Base-by-base conservation (phyloP, 768 basidiomycete species). In the Lentinus brumalis region DNA sequence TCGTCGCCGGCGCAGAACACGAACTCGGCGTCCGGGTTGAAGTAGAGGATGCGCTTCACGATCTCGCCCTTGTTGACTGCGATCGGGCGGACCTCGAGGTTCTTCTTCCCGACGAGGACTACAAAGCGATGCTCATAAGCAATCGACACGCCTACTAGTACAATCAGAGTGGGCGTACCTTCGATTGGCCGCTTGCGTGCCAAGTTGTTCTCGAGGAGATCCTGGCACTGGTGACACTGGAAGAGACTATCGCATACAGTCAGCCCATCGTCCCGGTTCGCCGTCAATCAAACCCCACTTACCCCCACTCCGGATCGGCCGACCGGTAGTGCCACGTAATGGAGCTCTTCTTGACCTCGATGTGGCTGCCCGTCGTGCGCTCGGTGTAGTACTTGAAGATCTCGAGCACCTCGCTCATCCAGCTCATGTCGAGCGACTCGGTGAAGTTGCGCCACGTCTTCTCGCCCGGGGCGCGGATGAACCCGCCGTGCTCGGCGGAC, bases 41-140 rank as follows among this genome's bases (percentile, higher is more conserved):
- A 79, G 81, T 96, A 98, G 58, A 97, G 71, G 60, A 98, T 87
- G 49, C 94, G 82, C 80, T 96, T 96, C 70, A 98, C 96, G 69
- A 98, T 98, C 79, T 98, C 96, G 54, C 96, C 96, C 86, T 99
- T 98, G 84, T 97, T 98, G 61, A 98, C 87, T 1, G 95, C 94
- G 35, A 96, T 82, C 4, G 95, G 96, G 61, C 96, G 86, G 21
- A 98, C 96, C 78, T 99, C 96, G 46, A 99, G 81, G 74, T 98
- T 98, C 86, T 98, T 98, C 82, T 99, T 99, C 18, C 96, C 96
- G 32, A 96, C 91, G 53, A 97, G 86, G 5, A 97, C 94, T 90
- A n/a, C n/a, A n/a, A n/a, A n/a, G 65, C 1, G 42, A 42, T 52
- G 15, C 50, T 44, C 26, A 40, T 46, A 15, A 30, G 16, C 31